phyloP scores from a whole-genome alignment of 1,284 basidiomycete species.

The Heterobasidion irregulare region DNA sequence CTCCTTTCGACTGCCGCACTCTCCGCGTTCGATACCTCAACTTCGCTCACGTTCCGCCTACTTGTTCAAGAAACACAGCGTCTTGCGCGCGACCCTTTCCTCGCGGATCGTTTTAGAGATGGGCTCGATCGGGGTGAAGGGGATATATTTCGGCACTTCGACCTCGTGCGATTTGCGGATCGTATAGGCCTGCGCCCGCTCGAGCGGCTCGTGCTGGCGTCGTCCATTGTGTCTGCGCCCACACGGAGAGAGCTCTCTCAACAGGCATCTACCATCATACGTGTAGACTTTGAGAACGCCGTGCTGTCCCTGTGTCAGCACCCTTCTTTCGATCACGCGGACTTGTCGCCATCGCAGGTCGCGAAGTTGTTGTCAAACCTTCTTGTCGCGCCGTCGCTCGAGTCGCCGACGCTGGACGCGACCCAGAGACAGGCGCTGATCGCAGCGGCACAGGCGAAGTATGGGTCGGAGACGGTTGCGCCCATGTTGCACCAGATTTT shows the following conservation, averaged over 20 bases:
- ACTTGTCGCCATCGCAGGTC: slow-evolving; percentile 65
- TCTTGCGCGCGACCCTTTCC: slow-evolving; percentile 78
- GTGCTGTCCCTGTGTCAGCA: slow-evolving; percentile 64
- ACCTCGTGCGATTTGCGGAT: slow-evolving; percentile 72
- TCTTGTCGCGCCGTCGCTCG: slow-evolving; percentile 56
- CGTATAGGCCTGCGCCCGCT: slow-evolving; percentile 71
- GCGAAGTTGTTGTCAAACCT: slow-evolving; percentile 76
- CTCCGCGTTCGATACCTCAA: slow-evolving; percentile 59
- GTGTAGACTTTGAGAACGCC: slow-evolving; percentile 70
- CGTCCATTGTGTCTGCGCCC: slow-evolving; percentile 63
- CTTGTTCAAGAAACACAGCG: slow-evolving; percentile 83
- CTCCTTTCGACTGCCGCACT: slow-evolving; percentile 48
- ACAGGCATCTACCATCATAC: slow-evolving; percentile 63
- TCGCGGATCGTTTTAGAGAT: slow-evolving; percentile 81
- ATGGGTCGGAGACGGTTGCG: slow-evolving; percentile 47
- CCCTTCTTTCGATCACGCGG: slow-evolving; percentile 73
- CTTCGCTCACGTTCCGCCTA: slow-evolving; percentile 70
- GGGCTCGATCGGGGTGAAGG: slow-evolving; percentile 80
- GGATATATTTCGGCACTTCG: slow-evolving; percentile 72
- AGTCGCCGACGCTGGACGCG: slow-evolving; percentile 60
- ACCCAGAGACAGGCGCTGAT: slow-evolving; percentile 67
- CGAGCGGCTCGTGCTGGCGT: slow-evolving; percentile 69
- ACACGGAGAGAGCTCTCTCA: slow-evolving; percentile 62
- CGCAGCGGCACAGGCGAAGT: slow-evolving; percentile 65
- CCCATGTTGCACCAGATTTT: slow-evolving; percentile 50